phyloP scores from a whole-genome alignment of 768 basidiomycete genomes.

The Lactarius pseudohatsudake region DNA sequence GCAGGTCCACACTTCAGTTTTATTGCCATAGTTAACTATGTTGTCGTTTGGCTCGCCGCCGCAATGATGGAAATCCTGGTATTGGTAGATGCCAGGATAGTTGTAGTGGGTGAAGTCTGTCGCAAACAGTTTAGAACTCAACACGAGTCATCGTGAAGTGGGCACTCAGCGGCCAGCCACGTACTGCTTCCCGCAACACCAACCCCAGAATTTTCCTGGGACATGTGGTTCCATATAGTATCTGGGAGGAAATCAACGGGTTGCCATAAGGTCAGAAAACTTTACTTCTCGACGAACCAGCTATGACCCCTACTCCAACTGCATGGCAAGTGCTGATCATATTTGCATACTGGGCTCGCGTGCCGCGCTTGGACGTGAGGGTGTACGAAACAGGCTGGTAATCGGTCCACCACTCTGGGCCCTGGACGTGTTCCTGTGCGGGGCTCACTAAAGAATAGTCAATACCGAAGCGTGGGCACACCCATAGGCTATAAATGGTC shows the following conservation, averaged over 20 bases:
- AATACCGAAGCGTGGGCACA: not conserved
- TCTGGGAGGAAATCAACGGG: constrained; percentile 30
- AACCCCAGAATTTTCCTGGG: constrained; percentile 46
- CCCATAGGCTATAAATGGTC: not conserved
- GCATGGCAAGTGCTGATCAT: constrained; percentile 43
- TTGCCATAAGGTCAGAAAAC: constrained; percentile 33
- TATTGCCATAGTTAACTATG: constrained; percentile 55
- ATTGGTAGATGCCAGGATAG: constrained; percentile 36
- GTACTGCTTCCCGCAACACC: constrained; percentile 24
- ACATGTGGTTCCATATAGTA: constrained; percentile 71
- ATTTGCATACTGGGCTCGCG: constrained; percentile 48
- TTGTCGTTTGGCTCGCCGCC: constrained; percentile 52
- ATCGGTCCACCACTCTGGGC: constrained; percentile 72
- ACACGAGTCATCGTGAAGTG: too few species aligned
- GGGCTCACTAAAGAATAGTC: constrained; percentile 41
- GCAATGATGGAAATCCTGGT: constrained; percentile 62
- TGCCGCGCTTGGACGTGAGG: constrained; percentile 64
- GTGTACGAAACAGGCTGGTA: constrained; percentile 69
- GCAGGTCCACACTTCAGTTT: constrained; percentile 50
- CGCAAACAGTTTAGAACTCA: not conserved
- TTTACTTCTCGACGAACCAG: constrained; percentile 31
- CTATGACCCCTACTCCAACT: constrained; percentile 43
- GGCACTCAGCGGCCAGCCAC: not conserved
- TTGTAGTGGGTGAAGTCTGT: constrained; percentile 50
- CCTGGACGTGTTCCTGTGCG: constrained; percentile 56